Percentiles rank a stretch among this genome's conserved stretches.
Evolutionary conservation across 2,329 filamentous ascomycete genomes (phyloP).

Genomic region (Penicillium sp.): DNA sequence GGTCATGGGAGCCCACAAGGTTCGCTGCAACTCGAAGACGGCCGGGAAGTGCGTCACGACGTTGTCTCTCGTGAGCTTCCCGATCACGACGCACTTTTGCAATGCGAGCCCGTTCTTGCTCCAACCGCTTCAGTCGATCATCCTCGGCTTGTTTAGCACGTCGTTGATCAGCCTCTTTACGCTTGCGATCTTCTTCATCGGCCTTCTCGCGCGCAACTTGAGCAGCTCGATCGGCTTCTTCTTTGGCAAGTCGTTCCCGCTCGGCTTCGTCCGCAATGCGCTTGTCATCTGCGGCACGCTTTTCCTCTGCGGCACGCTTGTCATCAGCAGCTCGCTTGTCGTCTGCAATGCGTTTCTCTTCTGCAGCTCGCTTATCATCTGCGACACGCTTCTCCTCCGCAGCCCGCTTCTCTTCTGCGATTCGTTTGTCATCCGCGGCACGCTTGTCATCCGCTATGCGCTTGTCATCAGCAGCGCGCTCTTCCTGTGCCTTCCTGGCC

Average conservation of each 20-base stretch:
- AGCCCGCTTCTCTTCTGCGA: not conserved
- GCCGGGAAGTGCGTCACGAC: slow-evolving; percentile 48
- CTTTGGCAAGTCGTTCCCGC: slow-evolving; percentile 33
- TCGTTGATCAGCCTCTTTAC: slow-evolving; percentile 45
- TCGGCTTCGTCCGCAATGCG: slow-evolving; percentile 31
- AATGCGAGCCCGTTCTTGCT: slow-evolving; percentile 45
- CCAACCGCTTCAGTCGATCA: slow-evolving; percentile 45
- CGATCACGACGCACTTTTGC: slow-evolving; percentile 47
- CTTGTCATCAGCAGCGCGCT: slow-evolving; percentile 33
- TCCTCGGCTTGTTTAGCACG: slow-evolving; percentile 49
- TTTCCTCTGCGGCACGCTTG: not conserved
- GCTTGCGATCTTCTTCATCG: slow-evolving; percentile 46
- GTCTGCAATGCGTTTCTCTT: not conserved
- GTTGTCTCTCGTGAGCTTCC: slow-evolving; percentile 48
- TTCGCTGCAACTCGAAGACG: slow-evolving; percentile 48
- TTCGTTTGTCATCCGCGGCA: slow-evolving; percentile 13
- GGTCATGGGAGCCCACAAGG: slow-evolving; percentile 46
- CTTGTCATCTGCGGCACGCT: slow-evolving; percentile 32
- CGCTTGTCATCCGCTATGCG: slow-evolving; percentile 24
- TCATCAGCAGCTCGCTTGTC: not conserved
- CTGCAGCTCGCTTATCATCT: not conserved
- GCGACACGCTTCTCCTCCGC: not conserved
- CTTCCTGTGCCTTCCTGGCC: slow-evolving; percentile 32
- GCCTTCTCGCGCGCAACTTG: slow-evolving; percentile 43
- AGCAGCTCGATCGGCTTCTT: slow-evolving; percentile 38